Percentiles rank a stretch among this genome's conserved stretches.
These are phyloP conservation scores for Fraxinus americana DNA, from an alignment of 257 asterid species.

Conservation along the genomic window DNA sequence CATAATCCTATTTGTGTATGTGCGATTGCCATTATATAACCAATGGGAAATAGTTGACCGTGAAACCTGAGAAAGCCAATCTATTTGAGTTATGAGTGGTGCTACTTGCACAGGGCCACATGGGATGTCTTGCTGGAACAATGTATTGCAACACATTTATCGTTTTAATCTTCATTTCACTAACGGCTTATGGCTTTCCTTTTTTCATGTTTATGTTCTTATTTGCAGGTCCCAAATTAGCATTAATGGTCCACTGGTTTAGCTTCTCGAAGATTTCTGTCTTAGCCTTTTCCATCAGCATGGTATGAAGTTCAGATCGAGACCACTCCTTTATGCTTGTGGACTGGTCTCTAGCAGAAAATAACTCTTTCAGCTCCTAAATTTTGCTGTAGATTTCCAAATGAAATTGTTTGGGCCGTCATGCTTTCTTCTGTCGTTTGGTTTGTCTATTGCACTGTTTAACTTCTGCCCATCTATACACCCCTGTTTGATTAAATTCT, in stretches of 20 bases:
- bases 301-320: constrained; percentile 25
- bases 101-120: constrained; percentile 9
- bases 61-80: constrained; percentile 16
- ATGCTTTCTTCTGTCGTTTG: not conserved
- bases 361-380: constrained; percentile 18
- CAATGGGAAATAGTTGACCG: constrained; percentile 35
- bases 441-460: constrained; percentile 19
- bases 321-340: constrained; percentile 33
- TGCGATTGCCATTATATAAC: constrained; percentile 41
- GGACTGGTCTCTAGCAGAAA: constrained; percentile 17
- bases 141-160: not conserved
- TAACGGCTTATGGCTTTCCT: constrained; percentile 10
- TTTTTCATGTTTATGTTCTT: constrained; percentile 21
- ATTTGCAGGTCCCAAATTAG: constrained; percentile 27
- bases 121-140: constrained; percentile 18
- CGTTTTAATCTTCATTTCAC: constrained; percentile 21
- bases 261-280: constrained; percentile 40
- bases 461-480: constrained; percentile 26
- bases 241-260: constrained; percentile 32
- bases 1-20: constrained; percentile 26
- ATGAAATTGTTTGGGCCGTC: constrained; percentile 10
- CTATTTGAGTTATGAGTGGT: too few relatives aligned
- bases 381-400: constrained; percentile 22
- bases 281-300: constrained; percentile 50
- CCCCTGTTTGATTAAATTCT: constrained; percentile 44